Evolutionary conservation across 352 stramenopile genomes (phyloP), one percentile per base, ranked within the genome.

Genomic region (Halophytophthora polymorphica): DNA sequence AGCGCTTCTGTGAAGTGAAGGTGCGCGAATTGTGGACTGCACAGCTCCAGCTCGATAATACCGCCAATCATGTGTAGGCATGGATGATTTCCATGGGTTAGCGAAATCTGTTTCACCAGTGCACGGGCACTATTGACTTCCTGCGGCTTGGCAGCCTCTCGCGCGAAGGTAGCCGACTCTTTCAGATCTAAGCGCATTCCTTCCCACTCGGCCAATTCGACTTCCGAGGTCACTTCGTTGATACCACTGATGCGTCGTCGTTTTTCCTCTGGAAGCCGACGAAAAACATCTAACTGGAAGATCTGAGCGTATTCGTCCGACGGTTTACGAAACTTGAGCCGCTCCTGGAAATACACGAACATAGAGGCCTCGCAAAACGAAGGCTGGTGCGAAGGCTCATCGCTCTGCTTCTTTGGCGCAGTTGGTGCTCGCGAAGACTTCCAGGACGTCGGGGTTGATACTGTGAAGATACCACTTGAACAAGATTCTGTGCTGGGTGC

Each of bases 271-370:
- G 68, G 68, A 4, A 86, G 53, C 0, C 74, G 64, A 1, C 71
- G 61, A 34, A 69, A 69, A 2, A 69, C 35, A 19, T 86, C 73
- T 21, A 84, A 39, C 22, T 78, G 63, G n/a, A 66, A 76, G 6
- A 86, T 57, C 38, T 84, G 50, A 0, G 75, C 75, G 17, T 81
- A 84, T n/a, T 74, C 60, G 42, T 86, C 75, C 3, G 58, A 18
- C 1, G 19, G 23, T 6, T 38, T 51, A 19, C 60, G 62, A 36
- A 58, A 40, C 2, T 66, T 49, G 5, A 65, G 45, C 1, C 76
- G 64, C 18, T 73, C 60, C 37, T 71, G 41, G 8, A 87, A 72
- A 42, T 87, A 87, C 21, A 66, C 29, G 12, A 66, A 63, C 45
- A 84, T 59, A 0, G 60, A 61, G 0, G 50, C 23, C 19, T 87